phyloP scores from a whole-genome alignment of 495 filamentous ascomycete species.

The Sphaerosporella brunnea region DNA sequence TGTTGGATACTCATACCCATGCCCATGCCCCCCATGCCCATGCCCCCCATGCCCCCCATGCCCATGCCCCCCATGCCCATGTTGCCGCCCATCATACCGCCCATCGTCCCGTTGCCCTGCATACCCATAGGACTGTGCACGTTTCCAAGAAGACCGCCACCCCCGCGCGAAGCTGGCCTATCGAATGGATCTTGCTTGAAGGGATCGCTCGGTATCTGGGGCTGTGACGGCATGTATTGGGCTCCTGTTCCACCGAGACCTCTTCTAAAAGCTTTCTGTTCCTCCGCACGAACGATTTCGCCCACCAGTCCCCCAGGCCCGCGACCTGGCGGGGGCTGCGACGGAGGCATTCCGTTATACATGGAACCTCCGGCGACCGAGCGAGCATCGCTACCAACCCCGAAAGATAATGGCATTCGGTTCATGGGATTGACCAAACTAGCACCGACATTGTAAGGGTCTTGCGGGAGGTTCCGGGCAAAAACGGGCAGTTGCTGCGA shows the following conservation, averaged over 20 bases:
- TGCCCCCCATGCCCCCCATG: slow-evolving; percentile 27
- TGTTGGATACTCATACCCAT: slow-evolving; percentile 23
- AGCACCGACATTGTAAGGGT: slow-evolving; percentile 69
- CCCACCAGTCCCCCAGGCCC: slow-evolving; percentile 63
- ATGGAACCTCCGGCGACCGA: slow-evolving; percentile 28
- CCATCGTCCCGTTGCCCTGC: slow-evolving; percentile 34
- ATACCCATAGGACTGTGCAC: slow-evolving; percentile 7
- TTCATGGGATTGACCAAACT: slow-evolving; percentile 55
- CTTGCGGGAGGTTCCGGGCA: slow-evolving; percentile 66
- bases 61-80: slow-evolving; percentile 29
- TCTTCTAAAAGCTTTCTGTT: slow-evolving; percentile 24
- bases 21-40: slow-evolving; percentile 23
- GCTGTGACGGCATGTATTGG: background rate
- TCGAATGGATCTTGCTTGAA: slow-evolving; percentile 21
- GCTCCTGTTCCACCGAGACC: slow-evolving; percentile 2
- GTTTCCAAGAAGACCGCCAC: slow-evolving; percentile 22
- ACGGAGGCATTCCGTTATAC: slow-evolving; percentile 25
- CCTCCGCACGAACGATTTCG: slow-evolving; percentile 52
- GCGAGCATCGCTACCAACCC: slow-evolving; percentile 41
- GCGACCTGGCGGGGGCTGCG: slow-evolving; percentile 29
- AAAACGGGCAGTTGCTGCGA: slow-evolving; percentile 52
- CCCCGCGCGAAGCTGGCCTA: slow-evolving; percentile 26
- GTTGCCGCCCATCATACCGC: slow-evolving; percentile 20
- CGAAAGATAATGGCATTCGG: slow-evolving; percentile 59
- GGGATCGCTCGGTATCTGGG: slow-evolving; percentile 4